These are phyloP conservation scores for Parachlorella kessleri DNA, from an alignment of 139 green algal species.

Conservation along the genomic window DNA sequence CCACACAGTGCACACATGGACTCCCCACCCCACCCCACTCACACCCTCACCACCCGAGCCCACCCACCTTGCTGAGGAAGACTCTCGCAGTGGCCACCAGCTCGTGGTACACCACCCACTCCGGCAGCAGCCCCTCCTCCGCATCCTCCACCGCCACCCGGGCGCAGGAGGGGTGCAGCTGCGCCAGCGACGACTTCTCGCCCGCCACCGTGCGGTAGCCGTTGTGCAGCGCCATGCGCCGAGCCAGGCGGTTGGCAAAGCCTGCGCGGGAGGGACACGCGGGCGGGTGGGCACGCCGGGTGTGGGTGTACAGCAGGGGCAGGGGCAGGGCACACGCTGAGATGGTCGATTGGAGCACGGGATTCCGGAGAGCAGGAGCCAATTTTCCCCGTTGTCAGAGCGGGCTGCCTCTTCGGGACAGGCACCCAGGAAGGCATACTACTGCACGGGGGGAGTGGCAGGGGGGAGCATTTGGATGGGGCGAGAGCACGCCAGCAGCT, in stretches of 20 bases:
- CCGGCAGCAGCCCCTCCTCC: slow-evolving; percentile 87
- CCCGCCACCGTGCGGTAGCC: slow-evolving; percentile 84
- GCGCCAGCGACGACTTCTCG: slow-evolving; percentile 35
- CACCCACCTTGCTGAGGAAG: slow-evolving; percentile 76
- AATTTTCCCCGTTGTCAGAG: no score
- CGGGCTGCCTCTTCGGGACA: no score
- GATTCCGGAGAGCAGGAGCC: no score
- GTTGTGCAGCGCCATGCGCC: slow-evolving; percentile 85
- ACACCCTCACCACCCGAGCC: no score
- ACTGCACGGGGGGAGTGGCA: no score
- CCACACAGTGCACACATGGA: no score
- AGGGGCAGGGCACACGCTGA: no score
- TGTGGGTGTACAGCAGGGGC: not conserved
- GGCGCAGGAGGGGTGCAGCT: slow-evolving; percentile 78
- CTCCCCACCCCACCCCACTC: no score
- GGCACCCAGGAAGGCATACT: no score
- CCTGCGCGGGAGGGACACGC: slow-evolving; percentile 38
- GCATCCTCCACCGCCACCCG: slow-evolving; percentile 60
- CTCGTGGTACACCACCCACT: slow-evolving; percentile 96
- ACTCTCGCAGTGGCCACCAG: slow-evolving; percentile 75
- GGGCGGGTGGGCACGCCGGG: not conserved
- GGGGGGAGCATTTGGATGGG: no score
- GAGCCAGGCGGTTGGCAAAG: slow-evolving; percentile 85
- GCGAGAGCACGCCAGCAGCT: no score
- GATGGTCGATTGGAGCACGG: no score